Base-by-base conservation (phyloP, 1,284 basidiomycete species). In the Malassezia sp. region DNA sequence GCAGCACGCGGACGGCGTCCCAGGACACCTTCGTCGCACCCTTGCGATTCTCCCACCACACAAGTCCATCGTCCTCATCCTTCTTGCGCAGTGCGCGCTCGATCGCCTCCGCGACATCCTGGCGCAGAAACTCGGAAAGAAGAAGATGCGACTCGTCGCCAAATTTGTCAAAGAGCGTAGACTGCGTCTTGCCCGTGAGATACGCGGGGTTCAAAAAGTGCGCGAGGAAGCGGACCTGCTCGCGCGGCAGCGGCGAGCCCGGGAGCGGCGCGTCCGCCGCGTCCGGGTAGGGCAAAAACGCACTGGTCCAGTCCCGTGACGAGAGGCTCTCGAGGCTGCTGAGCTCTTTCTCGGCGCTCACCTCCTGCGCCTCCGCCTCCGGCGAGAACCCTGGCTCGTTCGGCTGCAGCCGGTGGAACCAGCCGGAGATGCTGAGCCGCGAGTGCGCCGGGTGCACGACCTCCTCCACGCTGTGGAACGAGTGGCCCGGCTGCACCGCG, bases 391-490 rank as follows among this genome's bases (percentile, higher is more conserved):
- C 89, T 38, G 87, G 83, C 71, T 97, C 91, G 15, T 85, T 88
- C 54, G 84, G 80, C 64, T 91, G 82, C 0, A 86, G 83, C 15
- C 82, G 80, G 71, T 97, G 91, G 75, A 63, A 75, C 89, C 91
- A 97, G 6, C 91, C 91, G 56, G 84, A 89, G 59, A 97, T 85
- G 62, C 85, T 88, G 53, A 96, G 73, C 3, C 67, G 43, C 14
- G 49, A 52, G 37, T 58, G 53, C 4, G 58, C 46, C 2, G 65
- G 65, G 32, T 61, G 56, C 18, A 61, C 60, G 18, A 96, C 91
- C 71, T 97, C 91, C 67, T 96, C 86, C 6, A 97, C 91, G 1
- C 88, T 85, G 72, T 97, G 91, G 74, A 96, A 96, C 63, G 88
- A 95, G 70, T 79, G 77, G 0, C 91, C 86, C 0, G 78, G 78